phyloP scores from a whole-genome alignment of 129 eudicot species.

The Erigeron canadensis region DNA sequence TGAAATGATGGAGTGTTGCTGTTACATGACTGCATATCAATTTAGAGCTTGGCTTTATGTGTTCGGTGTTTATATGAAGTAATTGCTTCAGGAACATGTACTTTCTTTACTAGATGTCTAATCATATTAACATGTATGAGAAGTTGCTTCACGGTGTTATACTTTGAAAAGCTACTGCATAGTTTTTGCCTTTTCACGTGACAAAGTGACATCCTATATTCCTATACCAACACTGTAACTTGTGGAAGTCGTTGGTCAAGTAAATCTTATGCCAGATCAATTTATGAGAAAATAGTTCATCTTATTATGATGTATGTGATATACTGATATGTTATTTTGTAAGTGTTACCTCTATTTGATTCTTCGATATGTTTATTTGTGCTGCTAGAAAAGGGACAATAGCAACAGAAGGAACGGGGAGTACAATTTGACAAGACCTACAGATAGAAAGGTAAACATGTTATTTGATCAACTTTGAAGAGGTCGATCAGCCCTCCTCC shows the following conservation, averaged over 20 bases:
- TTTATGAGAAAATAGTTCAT: background rate
- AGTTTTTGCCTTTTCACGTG: background rate
- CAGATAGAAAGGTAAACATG: conserved; percentile 65
- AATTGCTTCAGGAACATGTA: background rate
- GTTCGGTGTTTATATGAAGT: background rate
- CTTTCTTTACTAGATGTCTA: background rate
- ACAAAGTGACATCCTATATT: background rate
- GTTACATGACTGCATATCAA: background rate
- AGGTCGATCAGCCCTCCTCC: no score
- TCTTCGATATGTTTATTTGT: conserved; percentile 17
- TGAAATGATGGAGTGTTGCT: background rate
- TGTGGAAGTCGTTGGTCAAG: conserved; percentile 11
- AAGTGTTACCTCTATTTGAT: background rate
- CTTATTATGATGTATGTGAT: background rate
- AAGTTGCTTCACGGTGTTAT: background rate
- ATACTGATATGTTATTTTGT: background rate
- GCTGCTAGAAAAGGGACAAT: conserved; percentile 67
- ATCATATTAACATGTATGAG: background rate
- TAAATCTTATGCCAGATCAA: background rate
- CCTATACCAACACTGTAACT: background rate
- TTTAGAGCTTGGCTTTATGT: background rate
- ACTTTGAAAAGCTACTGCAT: background rate
- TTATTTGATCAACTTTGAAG: background rate
- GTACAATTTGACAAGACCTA: conserved; percentile 43
- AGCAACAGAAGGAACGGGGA: conserved; percentile 83